Evolutionary conservation across 495 filamentous ascomycete species (phyloP).

Genomic region (Trichoderma parareesei): DNA sequence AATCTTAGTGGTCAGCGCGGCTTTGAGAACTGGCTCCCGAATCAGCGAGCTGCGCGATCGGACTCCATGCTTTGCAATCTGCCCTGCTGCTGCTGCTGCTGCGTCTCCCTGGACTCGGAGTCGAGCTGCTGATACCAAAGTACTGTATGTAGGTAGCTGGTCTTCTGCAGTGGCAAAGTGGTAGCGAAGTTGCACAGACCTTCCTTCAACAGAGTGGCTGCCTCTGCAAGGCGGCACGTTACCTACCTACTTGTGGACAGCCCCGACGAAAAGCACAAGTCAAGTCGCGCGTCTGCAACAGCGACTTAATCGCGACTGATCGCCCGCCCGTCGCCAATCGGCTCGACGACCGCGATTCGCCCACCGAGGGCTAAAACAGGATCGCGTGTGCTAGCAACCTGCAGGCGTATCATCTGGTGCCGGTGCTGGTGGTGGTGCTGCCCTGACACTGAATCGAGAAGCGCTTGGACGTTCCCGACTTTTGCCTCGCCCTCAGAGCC

Average conservation of each 20-base stretch:
- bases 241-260: too few relatives aligned
- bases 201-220: background rate
- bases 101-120: background rate
- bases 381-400: background rate
- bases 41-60: background rate
- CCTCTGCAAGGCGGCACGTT: too few relatives aligned
- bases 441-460: background rate
- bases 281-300: background rate
- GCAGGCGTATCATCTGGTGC: background rate
- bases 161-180: too few relatives aligned
- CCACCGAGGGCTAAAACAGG: background rate
- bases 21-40: background rate
- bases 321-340: conserved; percentile 6
- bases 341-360: conserved; percentile 1
- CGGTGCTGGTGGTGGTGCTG: background rate
- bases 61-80: background rate
- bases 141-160: too few relatives aligned
- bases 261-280: too few relatives aligned
- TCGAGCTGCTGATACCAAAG: too few relatives aligned
- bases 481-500: background rate
- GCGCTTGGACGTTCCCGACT: background rate
- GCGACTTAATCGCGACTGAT: conserved; percentile 3
- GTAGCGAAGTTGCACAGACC: background rate
- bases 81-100: background rate
- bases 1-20: background rate